Base-by-base conservation (phyloP, 305 asterid species). In the Coffea humblotiana region DNA sequence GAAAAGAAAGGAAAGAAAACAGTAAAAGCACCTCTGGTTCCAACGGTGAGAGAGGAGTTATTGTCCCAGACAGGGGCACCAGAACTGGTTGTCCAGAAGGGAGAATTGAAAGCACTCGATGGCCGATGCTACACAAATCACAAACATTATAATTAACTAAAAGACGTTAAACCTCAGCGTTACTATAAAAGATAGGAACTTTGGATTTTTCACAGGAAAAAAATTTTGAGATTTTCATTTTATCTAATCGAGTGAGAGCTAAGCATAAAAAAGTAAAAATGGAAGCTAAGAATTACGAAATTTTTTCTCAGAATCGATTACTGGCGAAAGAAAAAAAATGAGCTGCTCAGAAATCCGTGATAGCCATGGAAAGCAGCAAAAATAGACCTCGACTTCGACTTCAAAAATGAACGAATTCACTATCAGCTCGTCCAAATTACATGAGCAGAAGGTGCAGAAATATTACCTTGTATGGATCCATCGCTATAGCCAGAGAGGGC, bases 401-500 rank as follows among this genome's bases (percentile, higher is more conserved):
- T 13, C 21, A 37, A 16, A 29, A 40, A 1, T 32, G 25, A 77
- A 47, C 37, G 0, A 13, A 7, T 3, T 32, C 25, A 65, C n/a
- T 9, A 48, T 21, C 6, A 72, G 13, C 45, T 27, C 23, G 43
- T 3, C 32, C 49, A 77, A 29, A 76, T 43, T 25, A 78, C 47
- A 32, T 70, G 51, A 73, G 73, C 25, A 77, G 37, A 71, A 74
- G 16, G 16, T 43, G 73, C 66, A 14, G 66, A 69, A 51, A 52
- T 52, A 14, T 52, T 70, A 90, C 94, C 94, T 87, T 90, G 90
- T 87, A 88, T 0, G 94, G 92, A 90, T 90, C 94, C 94, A 90
- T 90, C 80, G 84, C 19, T n/a, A 25, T 71, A 80, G 77, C 80
- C 48, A 25, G 72, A 58, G 71, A 54, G 0, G 32, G 32, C 32